These are phyloP conservation scores for Nicotiana paniculata DNA, from an alignment of 257 asterid genomes.

Conservation along the genomic window DNA sequence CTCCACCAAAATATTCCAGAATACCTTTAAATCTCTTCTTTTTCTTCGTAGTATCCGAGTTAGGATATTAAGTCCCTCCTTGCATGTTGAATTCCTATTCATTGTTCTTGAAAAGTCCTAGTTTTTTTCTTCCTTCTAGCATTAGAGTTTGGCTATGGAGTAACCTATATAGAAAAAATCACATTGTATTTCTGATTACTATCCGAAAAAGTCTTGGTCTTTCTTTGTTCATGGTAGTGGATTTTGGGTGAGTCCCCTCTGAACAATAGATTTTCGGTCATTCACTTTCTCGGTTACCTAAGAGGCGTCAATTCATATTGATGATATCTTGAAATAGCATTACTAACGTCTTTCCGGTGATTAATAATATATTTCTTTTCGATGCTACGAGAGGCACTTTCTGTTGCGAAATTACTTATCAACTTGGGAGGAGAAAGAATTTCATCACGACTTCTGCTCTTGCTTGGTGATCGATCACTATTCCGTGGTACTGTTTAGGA, in stretches of 20 bases:
- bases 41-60: neutral
- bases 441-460: neutral
- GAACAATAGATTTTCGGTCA: too few relatives aligned
- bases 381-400: neutral
- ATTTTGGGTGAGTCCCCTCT: too few relatives aligned
- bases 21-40: neutral
- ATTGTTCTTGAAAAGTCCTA: too few relatives aligned
- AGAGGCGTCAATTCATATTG: neutral
- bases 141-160: too few relatives aligned
- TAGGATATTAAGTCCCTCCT: too few relatives aligned
- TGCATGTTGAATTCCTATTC: too few relatives aligned
- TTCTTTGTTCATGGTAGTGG: too few relatives aligned
- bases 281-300: neutral
- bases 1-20: neutral
- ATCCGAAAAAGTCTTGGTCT: too few relatives aligned
- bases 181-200: too few relatives aligned
- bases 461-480: neutral
- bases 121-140: too few relatives aligned
- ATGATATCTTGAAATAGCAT: neutral
- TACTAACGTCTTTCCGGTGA: neutral
- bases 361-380: neutral
- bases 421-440: neutral
- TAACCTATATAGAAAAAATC: too few relatives aligned
- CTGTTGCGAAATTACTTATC: neutral
- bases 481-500: neutral